Conservation (phyloP, 495 filamentous ascomycete species). For the Aspergillus olivimuriae region DNA sequence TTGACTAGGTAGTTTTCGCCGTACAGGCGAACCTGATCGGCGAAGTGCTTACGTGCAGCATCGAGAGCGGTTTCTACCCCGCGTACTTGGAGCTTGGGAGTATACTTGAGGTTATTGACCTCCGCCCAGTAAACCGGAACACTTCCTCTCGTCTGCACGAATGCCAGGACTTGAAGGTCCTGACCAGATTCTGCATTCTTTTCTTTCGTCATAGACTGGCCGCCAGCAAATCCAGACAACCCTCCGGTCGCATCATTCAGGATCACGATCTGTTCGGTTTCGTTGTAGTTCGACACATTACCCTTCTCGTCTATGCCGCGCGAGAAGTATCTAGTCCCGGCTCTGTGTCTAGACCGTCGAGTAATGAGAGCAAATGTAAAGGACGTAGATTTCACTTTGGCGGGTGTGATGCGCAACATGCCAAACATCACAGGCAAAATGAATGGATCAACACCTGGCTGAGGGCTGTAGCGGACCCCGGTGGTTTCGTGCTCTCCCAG, state of each 20-base stretch:
- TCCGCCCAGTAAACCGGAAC: constrained; percentile 95
- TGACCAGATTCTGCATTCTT: constrained; percentile 51
- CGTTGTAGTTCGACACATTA: constrained; percentile 96
- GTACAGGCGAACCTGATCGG: constrained; percentile 85
- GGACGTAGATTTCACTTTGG: constrained; percentile 71
- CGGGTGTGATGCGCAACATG: constrained; percentile 80
- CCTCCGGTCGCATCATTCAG: constrained; percentile 73
- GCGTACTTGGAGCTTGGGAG: constrained; percentile 79
- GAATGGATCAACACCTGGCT: constrained; percentile 79
- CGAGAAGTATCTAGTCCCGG: constrained; percentile 89
- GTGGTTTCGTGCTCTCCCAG: constrained; percentile 36
- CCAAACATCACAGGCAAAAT: constrained; percentile 94
- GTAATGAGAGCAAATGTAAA: constrained; percentile 85
- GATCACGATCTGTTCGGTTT: constrained; percentile 88
- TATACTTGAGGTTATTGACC: constrained; percentile 83
- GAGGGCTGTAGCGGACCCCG: constrained; percentile 53
- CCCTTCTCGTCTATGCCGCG: constrained; percentile 88
- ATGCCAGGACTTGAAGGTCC: constrained; percentile 84
- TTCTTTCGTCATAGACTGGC: constrained; percentile 65
- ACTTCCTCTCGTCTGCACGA: constrained; percentile 92
- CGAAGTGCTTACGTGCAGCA: constrained; percentile 79
- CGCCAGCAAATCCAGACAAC: constrained; percentile 74
- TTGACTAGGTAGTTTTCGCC: constrained; percentile 97
- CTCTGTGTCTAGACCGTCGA: constrained; percentile 75
- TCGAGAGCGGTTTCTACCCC: constrained; percentile 73